These are phyloP conservation scores for Colletotrichum limetticola DNA, from an alignment of 2,329 filamentous ascomycete species.

Conservation along the genomic window DNA sequence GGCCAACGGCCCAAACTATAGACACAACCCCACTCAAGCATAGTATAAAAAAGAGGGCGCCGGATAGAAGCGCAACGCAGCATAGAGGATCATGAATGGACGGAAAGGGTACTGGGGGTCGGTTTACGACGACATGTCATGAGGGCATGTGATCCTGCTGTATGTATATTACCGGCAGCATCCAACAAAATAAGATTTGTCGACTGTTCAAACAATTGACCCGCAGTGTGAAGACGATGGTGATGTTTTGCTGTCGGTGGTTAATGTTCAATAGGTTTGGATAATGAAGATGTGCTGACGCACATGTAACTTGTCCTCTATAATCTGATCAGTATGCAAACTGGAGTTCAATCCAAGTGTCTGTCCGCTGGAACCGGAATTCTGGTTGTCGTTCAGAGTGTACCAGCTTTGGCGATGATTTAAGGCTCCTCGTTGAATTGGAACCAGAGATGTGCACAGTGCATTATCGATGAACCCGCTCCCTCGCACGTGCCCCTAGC, in stretches of 20 bases:
- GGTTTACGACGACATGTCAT: slow-evolving; percentile 29
- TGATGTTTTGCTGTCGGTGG: neutral
- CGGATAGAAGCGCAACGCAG: slow-evolving; percentile 31
- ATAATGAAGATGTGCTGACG: too few species aligned
- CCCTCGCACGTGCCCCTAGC: neutral
- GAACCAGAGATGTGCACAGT: neutral
- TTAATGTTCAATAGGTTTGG: too few species aligned
- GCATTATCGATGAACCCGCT: neutral
- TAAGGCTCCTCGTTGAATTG: neutral
- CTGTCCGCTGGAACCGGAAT: neutral
- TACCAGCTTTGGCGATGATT: neutral
- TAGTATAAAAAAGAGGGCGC: slow-evolving; percentile 33
- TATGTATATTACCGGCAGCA: slow-evolving; percentile 36
- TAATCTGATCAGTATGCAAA: too few species aligned
- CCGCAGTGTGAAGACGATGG: neutral
- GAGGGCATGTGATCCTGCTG: slow-evolving; percentile 35
- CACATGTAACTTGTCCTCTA: too few species aligned
- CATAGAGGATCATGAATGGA: slow-evolving; percentile 35
- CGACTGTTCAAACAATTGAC: neutral
- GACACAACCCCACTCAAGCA: slow-evolving; percentile 37
- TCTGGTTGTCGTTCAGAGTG: neutral
- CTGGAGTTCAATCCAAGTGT: too few species aligned
- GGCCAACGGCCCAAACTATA: slow-evolving; percentile 31
- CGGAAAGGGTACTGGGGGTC: slow-evolving; percentile 18
- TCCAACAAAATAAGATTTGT: neutral